phyloP scores from a whole-genome alignment of 2,329 filamentous ascomycete genomes.

The Magnaporthiopsis incrustans region DNA sequence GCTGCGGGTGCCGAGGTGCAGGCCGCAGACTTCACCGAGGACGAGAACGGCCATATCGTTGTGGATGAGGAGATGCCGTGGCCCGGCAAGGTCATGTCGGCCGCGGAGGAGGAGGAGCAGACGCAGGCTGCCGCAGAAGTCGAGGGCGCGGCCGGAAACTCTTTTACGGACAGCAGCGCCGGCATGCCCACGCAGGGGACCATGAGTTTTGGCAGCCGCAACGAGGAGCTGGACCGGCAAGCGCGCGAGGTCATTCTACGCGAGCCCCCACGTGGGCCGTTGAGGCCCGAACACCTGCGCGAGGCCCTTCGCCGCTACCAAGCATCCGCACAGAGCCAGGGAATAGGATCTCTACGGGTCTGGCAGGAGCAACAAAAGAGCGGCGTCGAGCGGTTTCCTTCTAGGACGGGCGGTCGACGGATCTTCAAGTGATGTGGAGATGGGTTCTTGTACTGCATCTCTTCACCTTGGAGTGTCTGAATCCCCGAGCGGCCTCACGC shows the following conservation, averaged over 20 bases:
- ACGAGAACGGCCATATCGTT: not conserved
- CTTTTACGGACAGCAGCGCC: conserved; percentile 7
- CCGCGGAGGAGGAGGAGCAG: conserved; percentile 14
- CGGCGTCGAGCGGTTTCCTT: conserved; percentile 52
- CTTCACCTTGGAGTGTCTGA: not conserved
- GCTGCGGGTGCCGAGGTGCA: conserved; percentile 48
- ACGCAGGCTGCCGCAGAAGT: conserved; percentile 9
- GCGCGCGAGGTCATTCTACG: conserved; percentile 24
- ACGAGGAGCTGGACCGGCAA: conserved; percentile 16
- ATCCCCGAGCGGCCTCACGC: not conserved
- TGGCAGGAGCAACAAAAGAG: conserved; percentile 55
- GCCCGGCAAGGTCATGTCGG: conserved; percentile 17
- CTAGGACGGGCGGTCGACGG: conserved; percentile 40
- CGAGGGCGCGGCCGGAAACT: conserved; percentile 13
- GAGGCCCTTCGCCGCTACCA: conserved; percentile 66
- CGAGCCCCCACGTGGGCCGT: conserved; percentile 41
- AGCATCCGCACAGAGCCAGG: conserved; percentile 52
- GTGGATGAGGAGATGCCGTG: conserved; percentile 21
- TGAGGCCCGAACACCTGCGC: conserved; percentile 66
- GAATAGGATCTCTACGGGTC: conserved; percentile 49
- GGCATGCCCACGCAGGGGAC: not conserved
- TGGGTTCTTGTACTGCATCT: not conserved
- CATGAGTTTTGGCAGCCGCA: not conserved
- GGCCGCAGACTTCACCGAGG: conserved; percentile 38
- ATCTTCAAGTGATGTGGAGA: conserved; percentile 38